These are phyloP conservation scores for Flagelloscypha sp. DNA, from an alignment of 768 basidiomycete genomes.

Conservation along the genomic window DNA sequence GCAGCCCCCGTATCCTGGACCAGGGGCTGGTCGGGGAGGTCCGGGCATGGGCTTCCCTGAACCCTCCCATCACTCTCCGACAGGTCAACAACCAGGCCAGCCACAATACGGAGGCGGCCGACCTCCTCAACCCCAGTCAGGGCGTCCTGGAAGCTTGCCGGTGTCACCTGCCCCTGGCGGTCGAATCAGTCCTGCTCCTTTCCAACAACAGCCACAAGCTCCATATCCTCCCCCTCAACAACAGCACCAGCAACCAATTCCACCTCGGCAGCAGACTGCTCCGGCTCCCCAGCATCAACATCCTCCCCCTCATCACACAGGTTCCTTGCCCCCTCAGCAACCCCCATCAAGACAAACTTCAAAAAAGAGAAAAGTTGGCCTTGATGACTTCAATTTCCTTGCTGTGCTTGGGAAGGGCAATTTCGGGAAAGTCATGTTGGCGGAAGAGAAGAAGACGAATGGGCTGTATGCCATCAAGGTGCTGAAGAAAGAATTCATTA, in stretches of 20 bases:
- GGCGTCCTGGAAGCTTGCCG: slow-evolving; percentile 17
- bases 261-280: slow-evolving; percentile 12
- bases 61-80: too few species aligned
- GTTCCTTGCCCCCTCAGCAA: slow-evolving; percentile 19
- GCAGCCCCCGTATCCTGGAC: too few species aligned
- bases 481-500: slow-evolving; percentile 99
- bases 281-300: slow-evolving; percentile 14
- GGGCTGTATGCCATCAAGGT: slow-evolving; percentile 98
- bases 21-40: too few species aligned
- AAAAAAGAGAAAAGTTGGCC: slow-evolving; percentile 79
- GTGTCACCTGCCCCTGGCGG: slow-evolving; percentile 23
- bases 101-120: too few species aligned
- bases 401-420: slow-evolving; percentile 98
- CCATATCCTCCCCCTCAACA: slow-evolving; percentile 21
- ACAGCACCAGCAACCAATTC: slow-evolving; percentile 22
- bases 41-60: too few species aligned
- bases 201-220: slow-evolving; percentile 22
- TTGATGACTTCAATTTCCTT: slow-evolving; percentile 98
- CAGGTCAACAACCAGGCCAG: too few species aligned
- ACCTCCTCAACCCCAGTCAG: slow-evolving; percentile 14
- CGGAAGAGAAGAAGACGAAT: slow-evolving; percentile 91
- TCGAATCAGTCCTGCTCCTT: slow-evolving; percentile 34
- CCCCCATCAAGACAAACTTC: slow-evolving; percentile 35
- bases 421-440: slow-evolving; percentile 99
- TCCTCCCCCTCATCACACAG: slow-evolving; percentile 10